These are phyloP conservation scores for Cytidiella melzeri DNA, from an alignment of 768 basidiomycete genomes.

Conservation along the genomic window DNA sequence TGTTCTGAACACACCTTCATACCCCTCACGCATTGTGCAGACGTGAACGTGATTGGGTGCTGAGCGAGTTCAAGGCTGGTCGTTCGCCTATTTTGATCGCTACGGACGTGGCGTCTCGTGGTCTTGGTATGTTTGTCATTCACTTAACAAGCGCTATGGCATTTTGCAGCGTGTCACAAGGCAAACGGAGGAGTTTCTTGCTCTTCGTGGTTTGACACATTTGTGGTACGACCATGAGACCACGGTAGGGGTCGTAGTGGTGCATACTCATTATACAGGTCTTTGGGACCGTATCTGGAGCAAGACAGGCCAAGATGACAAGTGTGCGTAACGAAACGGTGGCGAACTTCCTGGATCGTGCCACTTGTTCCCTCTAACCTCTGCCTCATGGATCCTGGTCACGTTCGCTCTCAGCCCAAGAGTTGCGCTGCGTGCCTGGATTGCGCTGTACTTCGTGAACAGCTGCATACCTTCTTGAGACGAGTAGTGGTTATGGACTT, in stretches of 20 bases:
- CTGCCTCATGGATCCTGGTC: slow-evolving; percentile 30
- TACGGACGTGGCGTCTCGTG: slow-evolving; percentile 98
- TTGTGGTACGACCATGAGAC: slow-evolving; percentile 5
- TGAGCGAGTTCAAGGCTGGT: slow-evolving; percentile 97
- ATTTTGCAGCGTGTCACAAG: slow-evolving; percentile 6
- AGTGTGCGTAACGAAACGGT: slow-evolving; percentile 26
- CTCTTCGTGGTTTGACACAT: neutral
- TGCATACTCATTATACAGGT: slow-evolving; percentile 26
- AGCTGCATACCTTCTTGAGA: slow-evolving; percentile 40
- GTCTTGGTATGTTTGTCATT: slow-evolving; percentile 85
- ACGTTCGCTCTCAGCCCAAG: slow-evolving; percentile 22
- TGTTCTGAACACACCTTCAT: neutral
- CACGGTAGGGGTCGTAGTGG: slow-evolving; percentile 11
- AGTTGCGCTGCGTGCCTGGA: slow-evolving; percentile 30
- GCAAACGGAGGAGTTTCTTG: neutral
- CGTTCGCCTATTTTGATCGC: slow-evolving; percentile 97
- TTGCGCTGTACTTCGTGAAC: slow-evolving; percentile 32
- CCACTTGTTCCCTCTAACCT: slow-evolving; percentile 38
- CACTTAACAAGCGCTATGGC: slow-evolving; percentile 43
- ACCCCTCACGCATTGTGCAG: slow-evolving; percentile 30
- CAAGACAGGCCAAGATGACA: slow-evolving; percentile 29
- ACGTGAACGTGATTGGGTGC: slow-evolving; percentile 98
- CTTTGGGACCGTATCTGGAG: slow-evolving; percentile 29
- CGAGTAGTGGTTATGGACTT: slow-evolving; percentile 47
- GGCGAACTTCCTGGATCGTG: slow-evolving; percentile 23